Evolutionary conservation across 73 alveolate species (phyloP).

Genomic region (Durusdinium trenchii): DNA sequence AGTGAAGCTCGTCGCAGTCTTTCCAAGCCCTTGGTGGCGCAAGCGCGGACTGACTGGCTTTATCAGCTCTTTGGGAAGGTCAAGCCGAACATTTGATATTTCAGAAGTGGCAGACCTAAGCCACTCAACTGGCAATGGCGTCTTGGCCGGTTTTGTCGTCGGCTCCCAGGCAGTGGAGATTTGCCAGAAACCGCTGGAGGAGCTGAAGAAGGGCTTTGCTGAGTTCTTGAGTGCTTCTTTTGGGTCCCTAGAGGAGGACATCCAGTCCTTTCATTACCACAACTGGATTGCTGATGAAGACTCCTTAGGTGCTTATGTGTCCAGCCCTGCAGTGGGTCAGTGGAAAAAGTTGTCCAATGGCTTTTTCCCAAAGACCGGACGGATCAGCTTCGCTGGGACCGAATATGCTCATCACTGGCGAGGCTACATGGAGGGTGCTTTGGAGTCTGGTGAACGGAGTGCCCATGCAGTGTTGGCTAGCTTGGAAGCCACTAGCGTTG

Average conservation of each 20-base stretch:
- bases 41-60: slow-evolving; percentile 40
- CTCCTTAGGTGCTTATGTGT: slow-evolving; percentile 44
- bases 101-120: slow-evolving; percentile 58
- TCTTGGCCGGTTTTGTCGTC: slow-evolving; percentile 25
- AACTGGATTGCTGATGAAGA: slow-evolving; percentile 59
- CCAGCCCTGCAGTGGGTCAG: slow-evolving; percentile 41
- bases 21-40: slow-evolving; percentile 74
- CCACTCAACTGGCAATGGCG: slow-evolving; percentile 57
- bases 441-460: slow-evolving; percentile 57
- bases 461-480: slow-evolving; percentile 38
- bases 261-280: slow-evolving; percentile 53
- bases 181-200: slow-evolving; percentile 42
- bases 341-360: slow-evolving; percentile 64
- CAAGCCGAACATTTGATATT: background rate
- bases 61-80: background rate
- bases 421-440: slow-evolving; percentile 70
- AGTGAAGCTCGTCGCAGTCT: slow-evolving; percentile 43
- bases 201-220: slow-evolving; percentile 31
- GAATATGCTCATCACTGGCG: slow-evolving; percentile 72
- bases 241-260: slow-evolving; percentile 46
- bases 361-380: slow-evolving; percentile 27
- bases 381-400: slow-evolving; percentile 60
- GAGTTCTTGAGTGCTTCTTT: slow-evolving; percentile 3
- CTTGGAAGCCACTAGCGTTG: slow-evolving; percentile 12
- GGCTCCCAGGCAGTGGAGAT: slow-evolving; percentile 2